Evolutionary conservation across 1,284 basidiomycete species (phyloP).

Genomic region (Rhodotorula mucilaginosa): DNA sequence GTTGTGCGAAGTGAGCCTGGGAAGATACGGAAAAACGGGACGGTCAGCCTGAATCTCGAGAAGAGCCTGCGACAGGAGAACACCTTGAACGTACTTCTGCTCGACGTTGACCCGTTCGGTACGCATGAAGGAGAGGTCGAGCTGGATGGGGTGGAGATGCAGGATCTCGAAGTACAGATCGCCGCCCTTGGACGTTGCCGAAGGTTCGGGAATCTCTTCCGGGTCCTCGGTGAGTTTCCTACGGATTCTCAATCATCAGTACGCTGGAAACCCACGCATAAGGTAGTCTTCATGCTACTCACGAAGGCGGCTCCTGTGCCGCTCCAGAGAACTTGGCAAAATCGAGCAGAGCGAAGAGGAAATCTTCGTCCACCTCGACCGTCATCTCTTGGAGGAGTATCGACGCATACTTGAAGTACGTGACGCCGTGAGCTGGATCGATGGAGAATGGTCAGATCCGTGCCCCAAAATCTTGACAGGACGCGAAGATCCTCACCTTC

Average conservation of each 20-base stretch:
- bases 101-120: constrained; percentile 90
- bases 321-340: constrained; percentile 87
- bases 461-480: background rate
- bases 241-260: background rate
- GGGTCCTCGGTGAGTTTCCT: constrained; percentile 76
- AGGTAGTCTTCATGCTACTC: background rate
- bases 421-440: constrained; percentile 79
- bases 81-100: constrained; percentile 68
- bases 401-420: constrained; percentile 96
- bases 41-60: background rate
- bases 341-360: constrained; percentile 88
- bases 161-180: constrained; percentile 95
- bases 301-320: constrained; percentile 61
- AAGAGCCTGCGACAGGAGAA: constrained; percentile 11
- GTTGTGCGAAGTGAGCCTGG: constrained; percentile 76
- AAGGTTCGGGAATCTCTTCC: constrained; percentile 76
- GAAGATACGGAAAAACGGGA: constrained; percentile 7
- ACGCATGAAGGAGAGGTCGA: constrained; percentile 94
- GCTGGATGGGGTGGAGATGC: constrained; percentile 91
- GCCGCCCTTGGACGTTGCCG: constrained; percentile 61
- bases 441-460: background rate
- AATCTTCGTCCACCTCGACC: constrained; percentile 94
- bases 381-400: constrained; percentile 91
- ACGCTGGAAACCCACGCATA: too few relatives aligned
- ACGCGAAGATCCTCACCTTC: constrained; percentile 60